Base-by-base conservation (phyloP, 306 rosid species). In the Sicyos baderoa region DNA sequence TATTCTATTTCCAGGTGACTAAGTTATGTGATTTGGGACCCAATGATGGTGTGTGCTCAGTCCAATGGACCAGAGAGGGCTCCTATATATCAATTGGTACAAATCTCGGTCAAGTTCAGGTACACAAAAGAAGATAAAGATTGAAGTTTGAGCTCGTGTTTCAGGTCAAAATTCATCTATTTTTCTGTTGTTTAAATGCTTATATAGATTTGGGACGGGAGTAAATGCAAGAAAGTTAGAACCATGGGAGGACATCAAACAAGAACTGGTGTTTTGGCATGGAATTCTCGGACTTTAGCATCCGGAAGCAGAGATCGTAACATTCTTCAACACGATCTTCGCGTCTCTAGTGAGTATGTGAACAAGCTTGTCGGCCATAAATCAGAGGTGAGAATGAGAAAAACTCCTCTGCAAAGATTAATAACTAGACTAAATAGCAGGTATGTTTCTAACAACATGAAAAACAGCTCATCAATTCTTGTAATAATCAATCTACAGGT, bases 231-330 rank as follows among this genome's bases (percentile, higher is more conserved):
- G 79, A 90, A 80, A 85, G 95, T 94, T 2, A 84, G 99, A 80
- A 90, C 97, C 29, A 94, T 94, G 97, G 85, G 87, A 0, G 99
- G 99, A 14, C 99, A 90, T 87, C 96, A 90, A 82, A 94, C 97
- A 79, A 90, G 99, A 80, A 94, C 97, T 0, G 96, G 99, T 16
- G 97, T 90, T 50, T 83, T 94, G 84, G 90, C 99, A 23, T 94
- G 99, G 99, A 94, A 87, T 77, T 94, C 99, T 1, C 87, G 97
- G 64, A 78, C 80, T 49, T 79, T 94, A 75, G 99, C 97, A 62
- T 94, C 96, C 4, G 99, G 99, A 76, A 94, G 99, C 78, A 75
- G 99, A 71, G 99, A 94, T 48, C 77, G 91, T 76, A 88, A 94
- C 82, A 88, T 94, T 47, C 95, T 90, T 78, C 99, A 94, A 80